Base-by-base conservation (phyloP, 2,329 filamentous ascomycete species). In the Ophiostoma piceae region DNA sequence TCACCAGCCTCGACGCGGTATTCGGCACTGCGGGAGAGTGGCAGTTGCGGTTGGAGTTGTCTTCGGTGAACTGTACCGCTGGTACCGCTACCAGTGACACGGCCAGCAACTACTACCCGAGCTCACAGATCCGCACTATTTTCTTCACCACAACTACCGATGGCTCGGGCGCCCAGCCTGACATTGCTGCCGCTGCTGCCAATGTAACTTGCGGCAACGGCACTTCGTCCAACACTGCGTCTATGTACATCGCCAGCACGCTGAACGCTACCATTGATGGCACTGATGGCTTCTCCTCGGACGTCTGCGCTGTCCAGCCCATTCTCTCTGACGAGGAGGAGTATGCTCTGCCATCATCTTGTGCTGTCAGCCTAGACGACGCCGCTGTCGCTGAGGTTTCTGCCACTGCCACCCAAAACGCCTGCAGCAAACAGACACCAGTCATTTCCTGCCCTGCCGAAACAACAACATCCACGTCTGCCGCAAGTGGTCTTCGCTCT, bases 61-160 rank as follows among this genome's bases (percentile, higher is more conserved):
- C n/a, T 7, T 26, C 51, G 51, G 51, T 26, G 9, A 57, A 57
- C 51, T 57, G 51, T 26, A 26, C 51, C 4, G n/a, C 51, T 12
- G 22, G 51, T 5, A 57, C 22, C n/a, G 9, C 9, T 14, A 16
- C n/a, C 22, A 57, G 51, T 12, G 16, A 22, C n/a, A 57, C 22
- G 22, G 51, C 51, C 5, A 29, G 51, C 51, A 57, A 22, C n/a
- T 57, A 57, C 22, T 26, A 26, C 51, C 9, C 51, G n/a, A 57
- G 16, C 22, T 3, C 51, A 14, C 51, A 22, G 8, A 26, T 26
- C 4, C 51, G 51, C 22, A 26, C 51, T 3, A 57, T 57, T 22
- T 57, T 26, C 51, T 57, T 57, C 26, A 57, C 51, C n/a, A 57
- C 51, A 8, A 57, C 51, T 26, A 57, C 51, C 16, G 51, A 57